Evolutionary conservation across 108 stramenopile species (phyloP), one percentile per base, ranked within the genome.

Genomic region (Cyclotella choctawhatcheeana): DNA sequence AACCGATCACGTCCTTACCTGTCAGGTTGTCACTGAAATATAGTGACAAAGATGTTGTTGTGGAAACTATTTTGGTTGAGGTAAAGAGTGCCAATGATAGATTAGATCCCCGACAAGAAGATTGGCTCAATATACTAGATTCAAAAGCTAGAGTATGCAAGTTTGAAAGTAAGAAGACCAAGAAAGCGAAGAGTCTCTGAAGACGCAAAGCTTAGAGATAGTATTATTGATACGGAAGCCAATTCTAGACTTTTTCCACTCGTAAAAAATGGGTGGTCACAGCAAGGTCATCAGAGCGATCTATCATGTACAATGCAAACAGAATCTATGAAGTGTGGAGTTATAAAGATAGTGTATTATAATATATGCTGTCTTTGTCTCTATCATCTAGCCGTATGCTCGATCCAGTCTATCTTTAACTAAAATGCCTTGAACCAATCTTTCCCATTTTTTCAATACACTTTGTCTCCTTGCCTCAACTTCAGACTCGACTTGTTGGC

Each of bases 71-170:
- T 86, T 85, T 89, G 33, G 86, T 89, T 0, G 94, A 95, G 64
- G 94, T 95, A 0, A 95, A 95, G 69, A 90, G 89, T 44, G 70
- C 64, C 16, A 92, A 91, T 67, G 94, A 95, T 82, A 82, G 86
- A 31, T 65, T 95, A 6, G 90, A 91, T 74, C 58, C 76, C 0
- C 73, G 94, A 51, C 94, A 95, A 69, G 89, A 92, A 70, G 90
- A 91, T 56, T 95, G 94, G 94, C 71, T 95, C 24, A 92, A 89
- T 64, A 82, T 95, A 13, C 47, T 95, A 20, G 87, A 89, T 51
- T 84, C 83, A 6, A 75, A 84, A 67, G 89, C 86, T 29, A 69
- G 92, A 32, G 92, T 93, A 21, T 93, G 94, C 79, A 96, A 93
- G 62, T 95, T 93, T 66, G 71, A 58, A 52, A 78, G 47, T 32